phyloP scores from a whole-genome alignment of 2,329 filamentous ascomycete genomes.

The Fusarium lateritium region DNA sequence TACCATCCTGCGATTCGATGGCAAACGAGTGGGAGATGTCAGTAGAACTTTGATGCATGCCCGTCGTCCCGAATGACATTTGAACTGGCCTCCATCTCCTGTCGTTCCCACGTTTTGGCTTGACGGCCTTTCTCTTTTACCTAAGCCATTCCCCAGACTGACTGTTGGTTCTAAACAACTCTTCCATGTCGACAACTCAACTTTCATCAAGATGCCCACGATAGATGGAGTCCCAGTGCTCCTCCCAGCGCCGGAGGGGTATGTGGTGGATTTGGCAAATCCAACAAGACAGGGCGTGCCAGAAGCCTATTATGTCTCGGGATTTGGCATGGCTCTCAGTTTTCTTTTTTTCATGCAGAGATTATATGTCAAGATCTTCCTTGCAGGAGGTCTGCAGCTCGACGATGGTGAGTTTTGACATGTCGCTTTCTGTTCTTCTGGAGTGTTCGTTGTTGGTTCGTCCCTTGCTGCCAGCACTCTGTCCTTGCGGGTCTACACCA shows the following conservation, averaged over 20 bases:
- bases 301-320: constrained; percentile 43
- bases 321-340: constrained; percentile 39
- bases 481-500: constrained; percentile 4
- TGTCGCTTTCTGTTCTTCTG: background rate
- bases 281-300: constrained; percentile 47
- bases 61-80: background rate
- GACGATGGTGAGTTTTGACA: constrained; percentile 46
- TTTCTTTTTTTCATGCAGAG: constrained; percentile 47
- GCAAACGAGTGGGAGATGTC: background rate
- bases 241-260: constrained; percentile 50
- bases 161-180: background rate
- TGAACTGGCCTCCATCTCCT: constrained; percentile 12
- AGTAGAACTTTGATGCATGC: background rate
- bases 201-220: constrained; percentile 30
- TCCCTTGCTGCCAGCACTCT: background rate
- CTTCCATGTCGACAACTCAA: background rate
- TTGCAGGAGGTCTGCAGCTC: constrained; percentile 42
- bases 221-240: constrained; percentile 36
- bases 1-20: background rate
- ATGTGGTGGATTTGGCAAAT: constrained; percentile 54
- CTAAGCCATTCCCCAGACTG: background rate
- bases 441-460: constrained; percentile 3
- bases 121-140: background rate
- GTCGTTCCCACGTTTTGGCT: background rate
- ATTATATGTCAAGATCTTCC: constrained; percentile 46